Base-by-base conservation (phyloP, 164 flowering plant species). In the Paratinospora sagittata region DNA sequence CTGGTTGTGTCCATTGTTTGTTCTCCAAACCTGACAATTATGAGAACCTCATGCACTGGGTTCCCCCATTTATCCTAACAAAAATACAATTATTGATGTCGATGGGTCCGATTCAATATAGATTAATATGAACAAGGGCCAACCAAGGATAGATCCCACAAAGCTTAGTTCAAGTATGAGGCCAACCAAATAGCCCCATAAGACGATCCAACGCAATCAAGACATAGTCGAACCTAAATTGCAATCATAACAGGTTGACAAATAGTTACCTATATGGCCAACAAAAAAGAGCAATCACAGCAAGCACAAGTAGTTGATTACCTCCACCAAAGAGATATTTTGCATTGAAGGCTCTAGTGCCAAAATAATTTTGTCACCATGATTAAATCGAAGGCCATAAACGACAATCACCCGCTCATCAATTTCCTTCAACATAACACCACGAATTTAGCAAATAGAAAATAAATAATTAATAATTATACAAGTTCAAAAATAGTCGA, bases 281-380 rank as follows among this genome's bases (percentile, higher is more conserved):
- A 36, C 39, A 36, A 36, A 36, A 36, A 36, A 8, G 39, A 36
- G 39, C 39, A 36, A 36, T 58, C 26, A 58, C 43, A 64, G 21
- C 36, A 19, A 34, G 41, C 41, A 27, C 19, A 27, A 26, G 30
- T 8, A 26, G 70, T 14, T 47, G 47, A 5, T 45, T 79, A 89
- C 91, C 90, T 82, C 89, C 58, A 79, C 85, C 74, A 87, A 75
- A 66, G 82, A 72, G 43, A 91, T 82, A 73, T 63, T 69, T 65
- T 67, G 78, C 23, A 71, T 64, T 64, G 83, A 75, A 73, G 88
- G 75, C 26, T 85, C 89, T 63, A 80, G 39, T 3, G 80, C 70
- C 60, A 88, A 77, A 64, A 5, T 70, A 27, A 78, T 64, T 81
- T 73, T 84, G 60, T 87, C 93, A 62, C 85, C 88, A 26, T 61